Evolutionary conservation across 306 rosid species (phyloP).

Genomic region (Biancaea sappan): DNA sequence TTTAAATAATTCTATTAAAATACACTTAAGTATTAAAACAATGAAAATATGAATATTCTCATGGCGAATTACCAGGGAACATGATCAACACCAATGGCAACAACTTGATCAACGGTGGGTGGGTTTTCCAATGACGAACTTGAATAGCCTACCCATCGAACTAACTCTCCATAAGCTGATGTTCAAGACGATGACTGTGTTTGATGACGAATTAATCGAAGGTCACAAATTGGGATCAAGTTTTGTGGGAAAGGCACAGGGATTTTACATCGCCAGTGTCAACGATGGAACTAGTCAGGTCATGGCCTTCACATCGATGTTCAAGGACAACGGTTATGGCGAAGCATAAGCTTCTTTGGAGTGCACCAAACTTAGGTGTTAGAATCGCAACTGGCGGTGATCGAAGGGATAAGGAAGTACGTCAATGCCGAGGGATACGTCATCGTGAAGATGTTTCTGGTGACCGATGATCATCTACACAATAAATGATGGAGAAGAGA

Average conservation of each 20-base stretch:
- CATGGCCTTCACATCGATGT: slow-evolving; percentile 76
- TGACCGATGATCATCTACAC: slow-evolving; percentile 40
- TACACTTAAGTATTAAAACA: no score
- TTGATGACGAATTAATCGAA: slow-evolving; percentile 80
- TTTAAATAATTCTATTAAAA: no score
- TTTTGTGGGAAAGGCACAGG: slow-evolving; percentile 77
- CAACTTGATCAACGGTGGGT: slow-evolving; percentile 42
- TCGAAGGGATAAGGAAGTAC: slow-evolving; percentile 80
- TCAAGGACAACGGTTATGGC: slow-evolving; percentile 60
- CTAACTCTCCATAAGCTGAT: slow-evolving; percentile 60
- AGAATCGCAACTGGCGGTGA: slow-evolving; percentile 75
- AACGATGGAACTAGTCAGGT: slow-evolving; percentile 77
- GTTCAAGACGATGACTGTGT: slow-evolving; percentile 79
- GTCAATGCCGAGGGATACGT: slow-evolving; percentile 52
- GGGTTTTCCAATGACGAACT: slow-evolving; percentile 48
- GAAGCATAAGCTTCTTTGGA: slow-evolving; percentile 82
- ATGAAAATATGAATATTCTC: no score
- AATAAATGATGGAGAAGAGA: slow-evolving; percentile 46
- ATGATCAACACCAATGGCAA: slow-evolving; percentile 58
- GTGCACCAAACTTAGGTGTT: slow-evolving; percentile 65
- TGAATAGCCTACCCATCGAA: slow-evolving; percentile 61
- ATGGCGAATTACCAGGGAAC: neutral
- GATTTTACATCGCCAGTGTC: slow-evolving; percentile 71
- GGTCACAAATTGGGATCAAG: slow-evolving; percentile 79
- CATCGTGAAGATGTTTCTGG: slow-evolving; percentile 46